Evolutionary conservation across 2,329 filamentous ascomycete species (phyloP).

Genomic region (Pezicula radicicola): DNA sequence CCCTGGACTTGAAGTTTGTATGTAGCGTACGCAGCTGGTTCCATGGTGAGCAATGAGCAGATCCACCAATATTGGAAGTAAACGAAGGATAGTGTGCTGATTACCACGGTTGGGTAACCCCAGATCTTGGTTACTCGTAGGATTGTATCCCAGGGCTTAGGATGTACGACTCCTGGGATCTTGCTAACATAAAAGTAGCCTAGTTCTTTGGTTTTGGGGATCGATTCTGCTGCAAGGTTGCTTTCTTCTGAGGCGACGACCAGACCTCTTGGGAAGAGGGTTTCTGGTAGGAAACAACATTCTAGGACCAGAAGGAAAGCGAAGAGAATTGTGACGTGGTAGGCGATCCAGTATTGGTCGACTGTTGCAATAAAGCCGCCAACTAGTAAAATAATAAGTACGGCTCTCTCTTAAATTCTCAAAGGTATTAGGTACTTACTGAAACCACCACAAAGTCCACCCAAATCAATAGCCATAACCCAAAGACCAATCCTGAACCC

Average conservation of each 20-base stretch:
- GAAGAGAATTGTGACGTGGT: conserved; percentile 52
- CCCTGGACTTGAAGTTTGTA: conserved; percentile 42
- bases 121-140: conserved; percentile 45
- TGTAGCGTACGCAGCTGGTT: conserved; percentile 28
- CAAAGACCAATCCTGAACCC: conserved; percentile 54
- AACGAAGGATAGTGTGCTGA: conserved; percentile 45
- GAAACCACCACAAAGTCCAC: conserved; percentile 45
- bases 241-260: conserved; percentile 1
- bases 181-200: conserved; percentile 35
- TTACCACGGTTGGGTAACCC: conserved; percentile 40
- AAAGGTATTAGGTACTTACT: conserved; percentile 26
- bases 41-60: conserved; percentile 8
- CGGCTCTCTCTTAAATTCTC: background rate
- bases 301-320: conserved; percentile 44
- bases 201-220: conserved; percentile 16
- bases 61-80: conserved; percentile 55
- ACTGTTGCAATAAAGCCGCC: conserved; percentile 49
- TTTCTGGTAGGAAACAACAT: conserved; percentile 50
- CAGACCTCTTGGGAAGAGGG: conserved; percentile 46
- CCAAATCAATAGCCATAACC: conserved; percentile 53
- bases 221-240: background rate
- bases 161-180: conserved; percentile 48
- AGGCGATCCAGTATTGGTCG: conserved; percentile 48
- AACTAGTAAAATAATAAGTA: conserved; percentile 25
- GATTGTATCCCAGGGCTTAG: conserved; percentile 42